Conservation (phyloP, 805 yeast species). For the Starmera dryadoides region DNA sequence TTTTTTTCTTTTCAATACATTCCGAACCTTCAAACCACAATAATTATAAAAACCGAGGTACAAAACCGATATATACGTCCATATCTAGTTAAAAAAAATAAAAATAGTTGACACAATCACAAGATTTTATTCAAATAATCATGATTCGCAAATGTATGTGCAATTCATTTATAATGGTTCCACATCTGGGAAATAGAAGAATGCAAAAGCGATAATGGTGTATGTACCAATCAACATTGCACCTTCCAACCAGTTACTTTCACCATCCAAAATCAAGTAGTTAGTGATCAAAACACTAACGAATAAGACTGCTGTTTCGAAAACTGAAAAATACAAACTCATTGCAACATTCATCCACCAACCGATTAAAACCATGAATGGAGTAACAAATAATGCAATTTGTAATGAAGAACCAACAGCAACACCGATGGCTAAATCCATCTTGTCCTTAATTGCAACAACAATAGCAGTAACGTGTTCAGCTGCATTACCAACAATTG, state of each 20-base stretch:
- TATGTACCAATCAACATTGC: constrained; percentile 86
- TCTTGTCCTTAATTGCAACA: constrained; percentile 92
- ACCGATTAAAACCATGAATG: constrained; percentile 90
- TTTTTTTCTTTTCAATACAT: too few relatives aligned
- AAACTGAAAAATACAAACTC: constrained; percentile 86
- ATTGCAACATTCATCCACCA: constrained; percentile 89
- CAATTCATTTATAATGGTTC: too few relatives aligned
- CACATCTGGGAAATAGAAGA: constrained; percentile 76
- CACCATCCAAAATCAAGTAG: constrained; percentile 86
- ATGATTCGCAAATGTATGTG: too few relatives aligned
- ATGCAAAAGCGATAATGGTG: constrained; percentile 80
- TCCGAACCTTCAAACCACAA: too few relatives aligned
- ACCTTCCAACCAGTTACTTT: constrained; percentile 96
- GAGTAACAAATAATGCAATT: constrained; percentile 91
- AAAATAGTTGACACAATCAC: too few relatives aligned
- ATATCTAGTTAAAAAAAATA: too few relatives aligned
- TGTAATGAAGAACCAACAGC: constrained; percentile 96
- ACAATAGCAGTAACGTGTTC: constrained; percentile 96
- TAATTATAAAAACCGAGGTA: too few relatives aligned
- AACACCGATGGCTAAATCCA: constrained; percentile 96
- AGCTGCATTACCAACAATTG: constrained; percentile 98
- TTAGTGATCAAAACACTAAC: constrained; percentile 85
- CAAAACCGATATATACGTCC: too few relatives aligned
- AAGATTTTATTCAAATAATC: too few relatives aligned
- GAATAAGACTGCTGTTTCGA: constrained; percentile 89